Percentiles rank a stretch among this genome's conserved stretches.
phyloP scores from a whole-genome alignment of 495 filamentous ascomycete species.

The Aspergillus steynii region DNA sequence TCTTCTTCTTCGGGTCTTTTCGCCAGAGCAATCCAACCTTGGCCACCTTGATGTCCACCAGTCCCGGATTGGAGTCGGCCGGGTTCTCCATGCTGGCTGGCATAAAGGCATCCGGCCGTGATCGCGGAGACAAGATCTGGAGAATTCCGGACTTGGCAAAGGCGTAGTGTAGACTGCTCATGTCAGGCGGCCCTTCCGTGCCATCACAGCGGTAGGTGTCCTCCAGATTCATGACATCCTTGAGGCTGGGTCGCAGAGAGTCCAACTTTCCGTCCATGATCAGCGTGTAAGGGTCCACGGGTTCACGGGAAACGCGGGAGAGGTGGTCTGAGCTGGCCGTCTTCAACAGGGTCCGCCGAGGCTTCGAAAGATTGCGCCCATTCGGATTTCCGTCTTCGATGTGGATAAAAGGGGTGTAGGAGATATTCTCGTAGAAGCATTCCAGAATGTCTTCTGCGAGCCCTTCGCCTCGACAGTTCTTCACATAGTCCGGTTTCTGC shows the following conservation, averaged over 20 bases:
- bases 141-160: constrained; percentile 89
- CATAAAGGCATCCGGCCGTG: constrained; percentile 93
- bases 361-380: constrained; percentile 68
- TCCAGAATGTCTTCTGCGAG: constrained; percentile 89
- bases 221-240: constrained; percentile 87
- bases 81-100: constrained; percentile 82
- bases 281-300: constrained; percentile 90
- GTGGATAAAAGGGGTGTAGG: constrained; percentile 95
- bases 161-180: constrained; percentile 75
- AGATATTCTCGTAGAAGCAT: constrained; percentile 98
- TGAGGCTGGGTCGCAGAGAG: constrained; percentile 76
- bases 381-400: constrained; percentile 91
- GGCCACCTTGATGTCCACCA: constrained; percentile 96
- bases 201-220: constrained; percentile 90
- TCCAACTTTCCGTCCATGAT: constrained; percentile 89
- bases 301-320: constrained; percentile 69
- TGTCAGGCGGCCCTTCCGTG: constrained; percentile 69
- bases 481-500: constrained; percentile 94
- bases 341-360: constrained; percentile 74
- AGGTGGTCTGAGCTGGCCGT: constrained; percentile 65
- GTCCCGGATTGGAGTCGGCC: constrained; percentile 82
- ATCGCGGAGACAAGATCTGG: constrained; percentile 91
- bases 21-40: constrained; percentile 96
- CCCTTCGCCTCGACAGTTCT: constrained; percentile 87
- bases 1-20: constrained; percentile 93